Evolutionary conservation across 768 basidiomycete species (phyloP), one percentile per base, ranked within the genome.

Genomic region (Pulveroboletus ravenelii): DNA sequence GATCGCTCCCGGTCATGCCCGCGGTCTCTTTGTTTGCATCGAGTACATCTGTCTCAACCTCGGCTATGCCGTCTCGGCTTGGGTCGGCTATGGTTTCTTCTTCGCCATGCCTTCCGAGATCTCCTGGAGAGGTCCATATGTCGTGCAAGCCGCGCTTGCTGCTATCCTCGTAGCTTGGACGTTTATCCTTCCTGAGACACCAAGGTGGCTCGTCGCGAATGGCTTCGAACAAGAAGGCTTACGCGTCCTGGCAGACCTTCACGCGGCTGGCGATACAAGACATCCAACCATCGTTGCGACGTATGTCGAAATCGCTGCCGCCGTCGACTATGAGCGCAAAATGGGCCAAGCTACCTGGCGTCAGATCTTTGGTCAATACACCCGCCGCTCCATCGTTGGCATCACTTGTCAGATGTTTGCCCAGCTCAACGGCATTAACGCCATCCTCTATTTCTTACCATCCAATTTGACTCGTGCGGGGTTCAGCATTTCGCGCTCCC

Each of bases 361-460:
- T 27, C 74, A 81, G 42, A 62, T 84, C 44, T 74, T 82, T 66
- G 70, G 59, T 50, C 75, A 75, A 43, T 78, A 81, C 46, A 70
- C 75, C 23, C 71, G 74, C 14, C 77, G 81, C 18, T 65, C 74
- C 5, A 53, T 75, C 48, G 71, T 84, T 2, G 82, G 78, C 8
- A 74, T 77, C 53, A 76, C 74, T 0, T 76, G 77, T 38, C 82
- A 84, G 55, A 74, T 76, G 57, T 78, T 79, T 47, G 76, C 76
- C 1, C 78, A 79, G 53, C 74, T 77, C 62, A 79, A 80, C 57
- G 78, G 78, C 18, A 78, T 80, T 63, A 79, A 79, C 50, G 77
- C 76, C 10, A 75, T 84, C 44, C 68, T 82, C 23, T 82, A 82
- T 57, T 81, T 78, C 59, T 68, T 82, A 10, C 80, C 80, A 9